Base-by-base conservation (phyloP, 139 green algal species). In the Chlorella vulgaris region DNA sequence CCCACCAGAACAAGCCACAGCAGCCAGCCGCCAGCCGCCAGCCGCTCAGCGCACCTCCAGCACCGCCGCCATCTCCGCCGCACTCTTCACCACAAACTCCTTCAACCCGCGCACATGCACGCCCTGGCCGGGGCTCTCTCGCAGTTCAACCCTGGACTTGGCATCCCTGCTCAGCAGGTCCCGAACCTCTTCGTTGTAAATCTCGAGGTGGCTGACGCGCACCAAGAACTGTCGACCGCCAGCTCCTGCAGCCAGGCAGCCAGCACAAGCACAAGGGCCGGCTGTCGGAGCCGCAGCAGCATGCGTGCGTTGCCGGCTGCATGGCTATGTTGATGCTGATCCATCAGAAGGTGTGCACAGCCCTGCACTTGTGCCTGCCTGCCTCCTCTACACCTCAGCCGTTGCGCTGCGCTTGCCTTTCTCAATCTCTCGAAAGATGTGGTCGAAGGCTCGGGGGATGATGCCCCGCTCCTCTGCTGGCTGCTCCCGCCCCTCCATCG, bases 381-480 rank as follows among this genome's bases (percentile, higher is more conserved):
- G n/a, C n/a, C n/a, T n/a, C n/a, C n/a, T n/a, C n/a, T n/a, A n/a
- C n/a, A n/a, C n/a, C n/a, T n/a, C 70, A 26, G 5, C 38, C 53
- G 67, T 24, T n/a, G n/a, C n/a, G n/a, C n/a, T n/a, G n/a, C 40
- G 1, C 24, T 82, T 86, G 84, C 98, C 95, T 71, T 91, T 94
- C 71, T 96, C 85, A 82, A 98, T 98, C 81, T 90, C 90, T 5
- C 77, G 84, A 82, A 98, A 98, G 33, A 98, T 94, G 83, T 98
- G 94, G 55, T 98, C 93, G 62, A 98, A 92, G 10, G 94, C 92
- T 35, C 95, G 89, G 2, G 94, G 93, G 58, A 98, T 97, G 89
- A 98, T 96, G 79, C 95, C 95, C 3, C 92, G 85, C 53, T 87
- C 42, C 29, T 87, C 69, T 2, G 81, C 65, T 19, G 79, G 80